A percentile compares a stretch with the other conserved stretches of the same genome.
phyloP scores from a whole-genome alignment of 345 rosid genomes.

The Psidium guajava region DNA sequence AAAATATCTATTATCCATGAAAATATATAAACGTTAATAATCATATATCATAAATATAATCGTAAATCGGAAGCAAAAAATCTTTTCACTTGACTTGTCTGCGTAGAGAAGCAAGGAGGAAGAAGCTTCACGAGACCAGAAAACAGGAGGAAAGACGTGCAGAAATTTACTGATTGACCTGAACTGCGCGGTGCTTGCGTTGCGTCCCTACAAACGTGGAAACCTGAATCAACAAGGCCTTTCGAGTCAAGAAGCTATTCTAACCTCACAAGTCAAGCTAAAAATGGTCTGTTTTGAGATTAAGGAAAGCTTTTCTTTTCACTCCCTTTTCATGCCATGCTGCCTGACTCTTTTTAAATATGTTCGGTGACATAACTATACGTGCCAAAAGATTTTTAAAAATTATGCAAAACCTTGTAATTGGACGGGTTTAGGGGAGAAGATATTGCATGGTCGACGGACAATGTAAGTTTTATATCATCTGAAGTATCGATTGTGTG shows the following conservation, averaged over 20 bases:
- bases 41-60: rapidly evolving
- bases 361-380: not conserved
- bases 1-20: too few species aligned
- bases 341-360: not conserved
- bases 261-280: not conserved
- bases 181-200: not conserved
- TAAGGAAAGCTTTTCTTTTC: not conserved
- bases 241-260: not conserved
- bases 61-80: too few species aligned
- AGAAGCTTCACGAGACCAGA: not conserved
- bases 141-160: not conserved
- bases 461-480: not conserved
- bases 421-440: not conserved
- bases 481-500: not conserved
- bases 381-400: not conserved
- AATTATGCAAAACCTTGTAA: not conserved
- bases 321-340: not conserved
- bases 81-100: not conserved
- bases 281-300: not conserved
- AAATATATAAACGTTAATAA: not conserved
- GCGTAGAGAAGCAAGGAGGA: not conserved
- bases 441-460: not conserved
- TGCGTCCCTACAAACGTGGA: not conserved
- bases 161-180: not conserved
- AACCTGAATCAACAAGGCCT: not conserved